These are phyloP conservation scores for Colletotrichum sp. DNA, from an alignment of 2,329 filamentous ascomycete genomes.

Conservation along the genomic window DNA sequence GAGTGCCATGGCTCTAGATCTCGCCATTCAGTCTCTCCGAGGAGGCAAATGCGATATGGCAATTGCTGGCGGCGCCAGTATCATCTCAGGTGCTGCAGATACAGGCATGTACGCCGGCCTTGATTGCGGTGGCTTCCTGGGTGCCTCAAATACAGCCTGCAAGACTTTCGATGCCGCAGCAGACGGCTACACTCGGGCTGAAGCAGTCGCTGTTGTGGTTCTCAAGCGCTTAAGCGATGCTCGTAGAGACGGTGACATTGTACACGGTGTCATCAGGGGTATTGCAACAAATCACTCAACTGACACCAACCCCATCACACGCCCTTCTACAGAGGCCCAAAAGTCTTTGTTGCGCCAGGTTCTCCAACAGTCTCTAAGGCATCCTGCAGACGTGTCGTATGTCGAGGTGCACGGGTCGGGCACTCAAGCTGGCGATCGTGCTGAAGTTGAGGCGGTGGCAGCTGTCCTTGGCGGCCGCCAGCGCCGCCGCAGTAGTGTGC, in stretches of 20 bases:
- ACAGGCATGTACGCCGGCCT: not conserved
- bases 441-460: not conserved
- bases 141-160: not conserved
- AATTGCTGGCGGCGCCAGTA: not conserved
- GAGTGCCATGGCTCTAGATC: conserved; percentile 28
- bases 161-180: not conserved
- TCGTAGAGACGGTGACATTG: not conserved
- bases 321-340: not conserved
- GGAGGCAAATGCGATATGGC: not conserved
- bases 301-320: not conserved
- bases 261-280: not conserved
- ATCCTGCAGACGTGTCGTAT: not conserved
- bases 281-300: not conserved
- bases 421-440: not conserved
- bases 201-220: not conserved
- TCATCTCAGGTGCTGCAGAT: not conserved
- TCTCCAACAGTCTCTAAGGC: not conserved
- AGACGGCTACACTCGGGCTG: not conserved
- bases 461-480: not conserved
- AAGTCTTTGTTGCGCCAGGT: not conserved
- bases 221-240: not conserved
- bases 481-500: not conserved
- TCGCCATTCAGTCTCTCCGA: not conserved
- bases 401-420: not conserved
- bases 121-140: not conserved